phyloP scores from a whole-genome alignment of 2,329 filamentous ascomycete genomes.

The Xylaria sp. region DNA sequence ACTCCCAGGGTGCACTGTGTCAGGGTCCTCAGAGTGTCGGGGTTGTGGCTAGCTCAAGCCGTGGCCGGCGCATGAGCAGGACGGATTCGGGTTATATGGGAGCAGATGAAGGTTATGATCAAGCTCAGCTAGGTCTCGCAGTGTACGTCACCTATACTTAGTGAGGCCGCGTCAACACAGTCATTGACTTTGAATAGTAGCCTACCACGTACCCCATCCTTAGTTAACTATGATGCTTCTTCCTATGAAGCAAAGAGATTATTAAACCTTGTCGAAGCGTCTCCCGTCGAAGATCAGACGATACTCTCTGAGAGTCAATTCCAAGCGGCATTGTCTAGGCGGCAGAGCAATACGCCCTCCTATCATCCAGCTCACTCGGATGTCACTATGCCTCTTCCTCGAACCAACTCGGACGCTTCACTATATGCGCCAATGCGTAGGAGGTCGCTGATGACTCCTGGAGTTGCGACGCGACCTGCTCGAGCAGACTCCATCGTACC shows the following conservation, averaged over 20 bases:
- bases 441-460: constrained; percentile 49
- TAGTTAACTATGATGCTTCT: constrained; percentile 57
- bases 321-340: constrained; percentile 51
- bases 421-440: constrained; percentile 50
- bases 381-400: constrained; percentile 49
- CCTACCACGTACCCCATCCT: constrained; percentile 51
- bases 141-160: constrained; percentile 26
- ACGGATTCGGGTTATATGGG: constrained; percentile 50
- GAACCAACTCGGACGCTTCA: constrained; percentile 58
- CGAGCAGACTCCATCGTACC: constrained; percentile 27
- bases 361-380: constrained; percentile 40
- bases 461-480: constrained; percentile 48
- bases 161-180: constrained; percentile 22
- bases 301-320: constrained; percentile 52
- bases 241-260: constrained; percentile 61
- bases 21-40: constrained; percentile 50
- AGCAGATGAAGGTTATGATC: constrained; percentile 35
- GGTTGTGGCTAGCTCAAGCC: constrained; percentile 40
- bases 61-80: constrained; percentile 44
- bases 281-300: constrained; percentile 50
- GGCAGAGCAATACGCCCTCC: constrained; percentile 52
- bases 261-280: constrained; percentile 54
- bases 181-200: constrained; percentile 43
- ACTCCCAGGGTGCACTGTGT: constrained; percentile 47
- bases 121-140: constrained; percentile 17